Evolutionary conservation across 1,139 yeast species (phyloP).

Genomic region (Taphrina deformans): DNA sequence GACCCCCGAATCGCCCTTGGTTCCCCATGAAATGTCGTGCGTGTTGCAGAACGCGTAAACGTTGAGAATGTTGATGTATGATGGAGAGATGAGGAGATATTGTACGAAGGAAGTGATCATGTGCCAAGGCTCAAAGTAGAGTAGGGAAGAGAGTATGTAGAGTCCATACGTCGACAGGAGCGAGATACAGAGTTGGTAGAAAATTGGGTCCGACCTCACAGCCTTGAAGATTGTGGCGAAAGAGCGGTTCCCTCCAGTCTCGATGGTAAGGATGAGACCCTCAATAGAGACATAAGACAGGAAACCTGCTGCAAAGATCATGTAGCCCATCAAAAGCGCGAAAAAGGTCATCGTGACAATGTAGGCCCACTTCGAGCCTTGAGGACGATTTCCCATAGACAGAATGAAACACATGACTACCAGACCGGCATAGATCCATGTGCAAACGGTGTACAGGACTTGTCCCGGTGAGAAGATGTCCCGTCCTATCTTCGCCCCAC

Average conservation of each 20-base stretch:
- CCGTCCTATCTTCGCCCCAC: conserved; percentile 33
- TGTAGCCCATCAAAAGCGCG: conserved; percentile 87
- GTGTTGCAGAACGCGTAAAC: conserved; percentile 83
- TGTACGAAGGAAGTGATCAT: conserved; percentile 73
- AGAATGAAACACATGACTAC: conserved; percentile 87
- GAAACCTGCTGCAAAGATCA: conserved; percentile 78
- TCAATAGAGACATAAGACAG: conserved; percentile 29
- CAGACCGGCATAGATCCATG: conserved; percentile 87
- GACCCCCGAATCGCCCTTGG: conserved; percentile 67
- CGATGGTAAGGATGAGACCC: background rate
- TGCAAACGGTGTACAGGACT: conserved; percentile 71
- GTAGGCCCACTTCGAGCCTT: conserved; percentile 82
- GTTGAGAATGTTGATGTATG: conserved; percentile 73
- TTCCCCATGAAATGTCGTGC: conserved; percentile 88
- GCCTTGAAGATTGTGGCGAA: conserved; percentile 51
- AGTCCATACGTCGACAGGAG: conserved; percentile 79
- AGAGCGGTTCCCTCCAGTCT: background rate
- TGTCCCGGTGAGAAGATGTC: conserved; percentile 64
- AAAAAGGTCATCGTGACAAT: conserved; percentile 81
- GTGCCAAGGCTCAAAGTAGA: conserved; percentile 77
- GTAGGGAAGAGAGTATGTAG: conserved; percentile 71
- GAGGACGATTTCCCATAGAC: conserved; percentile 92
- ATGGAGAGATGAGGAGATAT: conserved; percentile 69
- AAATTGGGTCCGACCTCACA: conserved; percentile 61
- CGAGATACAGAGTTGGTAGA: conserved; percentile 85